phyloP scores from a whole-genome alignment of 345 rosid species.

The Linum tenue region DNA sequence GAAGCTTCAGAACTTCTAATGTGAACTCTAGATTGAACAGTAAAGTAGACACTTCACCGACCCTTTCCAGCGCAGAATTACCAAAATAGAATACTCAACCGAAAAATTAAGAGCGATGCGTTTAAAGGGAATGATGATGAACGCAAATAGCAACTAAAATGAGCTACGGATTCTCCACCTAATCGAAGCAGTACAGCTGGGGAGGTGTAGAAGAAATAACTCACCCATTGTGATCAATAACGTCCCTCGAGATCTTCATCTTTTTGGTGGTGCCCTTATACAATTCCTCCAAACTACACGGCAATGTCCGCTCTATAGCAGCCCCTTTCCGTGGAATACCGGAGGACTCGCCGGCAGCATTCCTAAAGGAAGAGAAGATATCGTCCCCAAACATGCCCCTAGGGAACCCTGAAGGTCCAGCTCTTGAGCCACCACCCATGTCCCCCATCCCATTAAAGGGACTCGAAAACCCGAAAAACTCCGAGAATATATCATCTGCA shows the following conservation, averaged over 20 bases:
- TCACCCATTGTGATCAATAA: not conserved
- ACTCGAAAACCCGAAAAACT: constrained; percentile 66
- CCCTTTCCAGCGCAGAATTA: not conserved
- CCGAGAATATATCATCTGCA: constrained; percentile 77
- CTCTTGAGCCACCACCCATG: constrained; percentile 39
- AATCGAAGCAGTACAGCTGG: not conserved
- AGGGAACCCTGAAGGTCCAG: constrained; percentile 40
- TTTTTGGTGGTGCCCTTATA: no score
- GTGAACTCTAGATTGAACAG: no score
- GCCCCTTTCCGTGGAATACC: no score
- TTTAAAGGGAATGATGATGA: not conserved
- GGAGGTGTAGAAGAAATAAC: constrained; percentile 7
- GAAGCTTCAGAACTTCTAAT: no score
- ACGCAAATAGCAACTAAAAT: not conserved
- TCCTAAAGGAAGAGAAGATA: no score
- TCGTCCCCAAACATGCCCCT: constrained; percentile 55
- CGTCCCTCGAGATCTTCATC: constrained; percentile 33
- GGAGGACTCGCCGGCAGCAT: no score
- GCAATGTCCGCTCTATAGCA: not conserved
- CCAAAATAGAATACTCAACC: constrained; percentile 19
- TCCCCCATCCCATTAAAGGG: constrained; percentile 55
- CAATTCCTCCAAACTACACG: no score
- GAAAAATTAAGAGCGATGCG: constrained; percentile 4
- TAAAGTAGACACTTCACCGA: not conserved
- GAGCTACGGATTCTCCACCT: not conserved